Evolutionary conservation across 345 rosid genomes (phyloP).

Genomic region (Hibiscus trionum): DNA sequence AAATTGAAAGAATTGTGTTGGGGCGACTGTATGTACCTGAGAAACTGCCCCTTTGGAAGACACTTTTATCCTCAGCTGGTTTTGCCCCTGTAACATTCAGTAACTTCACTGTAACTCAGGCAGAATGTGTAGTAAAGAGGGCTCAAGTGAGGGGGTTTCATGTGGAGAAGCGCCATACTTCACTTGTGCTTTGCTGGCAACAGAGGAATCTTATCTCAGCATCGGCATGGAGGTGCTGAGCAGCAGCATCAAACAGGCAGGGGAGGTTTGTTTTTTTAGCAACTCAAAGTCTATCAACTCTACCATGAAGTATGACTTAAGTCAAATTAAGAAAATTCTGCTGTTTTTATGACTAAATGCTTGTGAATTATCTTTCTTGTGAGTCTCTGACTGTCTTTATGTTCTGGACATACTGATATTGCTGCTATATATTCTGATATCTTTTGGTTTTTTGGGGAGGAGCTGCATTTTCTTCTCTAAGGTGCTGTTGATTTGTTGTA

Average conservation of each 20-base stretch:
- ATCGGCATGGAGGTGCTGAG: constrained; percentile 53
- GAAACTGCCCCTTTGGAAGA: constrained; percentile 42
- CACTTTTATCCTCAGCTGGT: constrained; percentile 39
- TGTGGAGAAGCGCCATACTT: constrained; percentile 43
- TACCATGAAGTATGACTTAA: neutral
- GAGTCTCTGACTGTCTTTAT: constrained; percentile 10
- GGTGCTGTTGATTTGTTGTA: constrained; percentile 17
- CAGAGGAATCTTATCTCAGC: constrained; percentile 40
- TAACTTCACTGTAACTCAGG: constrained; percentile 45
- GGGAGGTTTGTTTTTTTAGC: constrained; percentile 16
- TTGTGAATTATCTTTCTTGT: constrained; percentile 17
- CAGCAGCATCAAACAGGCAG: constrained; percentile 4
- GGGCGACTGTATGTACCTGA: constrained; percentile 32
- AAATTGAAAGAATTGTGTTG: constrained; percentile 38
- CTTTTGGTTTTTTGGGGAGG: constrained; percentile 5
- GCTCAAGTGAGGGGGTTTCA: constrained; percentile 44
- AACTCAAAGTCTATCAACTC: constrained; percentile 16
- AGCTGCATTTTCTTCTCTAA: constrained; percentile 15
- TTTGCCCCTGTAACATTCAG: constrained; percentile 36
- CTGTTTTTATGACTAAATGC: constrained; percentile 19
- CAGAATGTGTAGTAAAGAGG: constrained; percentile 44
- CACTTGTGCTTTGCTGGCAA: constrained; percentile 52
- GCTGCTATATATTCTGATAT: no score
- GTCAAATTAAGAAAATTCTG: constrained; percentile 23
- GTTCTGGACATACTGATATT: no score